phyloP scores from a whole-genome alignment of 768 basidiomycete species.

The Mycena belliarum region DNA sequence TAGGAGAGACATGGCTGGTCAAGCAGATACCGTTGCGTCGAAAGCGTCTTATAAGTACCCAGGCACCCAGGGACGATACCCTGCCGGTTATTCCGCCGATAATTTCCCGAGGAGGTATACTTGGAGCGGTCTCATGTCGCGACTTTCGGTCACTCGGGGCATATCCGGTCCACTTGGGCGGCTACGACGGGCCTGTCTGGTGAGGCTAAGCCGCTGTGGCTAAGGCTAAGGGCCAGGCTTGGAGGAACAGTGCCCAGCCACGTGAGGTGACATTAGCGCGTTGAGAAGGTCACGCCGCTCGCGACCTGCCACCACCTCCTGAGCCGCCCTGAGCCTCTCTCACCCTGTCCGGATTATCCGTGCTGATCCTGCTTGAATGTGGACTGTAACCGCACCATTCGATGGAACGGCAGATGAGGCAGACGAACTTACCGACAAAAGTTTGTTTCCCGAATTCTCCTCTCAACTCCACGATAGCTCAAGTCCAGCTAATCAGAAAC shows the following conservation, averaged over 20 bases:
- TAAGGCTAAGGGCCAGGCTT: no score
- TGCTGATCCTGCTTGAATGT: background rate
- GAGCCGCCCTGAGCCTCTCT: no score
- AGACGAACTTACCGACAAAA: background rate
- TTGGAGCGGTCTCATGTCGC: background rate
- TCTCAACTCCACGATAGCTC: background rate
- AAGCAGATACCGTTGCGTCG: background rate
- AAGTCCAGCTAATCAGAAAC: constrained; percentile 25
- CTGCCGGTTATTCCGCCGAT: constrained; percentile 10
- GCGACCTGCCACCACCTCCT: no score
- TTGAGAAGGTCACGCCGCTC: no score
- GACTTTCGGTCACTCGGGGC: no score
- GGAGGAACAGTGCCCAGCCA: background rate
- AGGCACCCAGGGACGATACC: no score
- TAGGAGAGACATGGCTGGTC: constrained; percentile 48
- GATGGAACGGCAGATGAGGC: no score
- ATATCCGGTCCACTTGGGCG: no score
- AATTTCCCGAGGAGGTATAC: constrained; percentile 7
- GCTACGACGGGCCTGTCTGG: no score
- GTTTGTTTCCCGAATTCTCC: background rate
- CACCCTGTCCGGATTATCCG: background rate
- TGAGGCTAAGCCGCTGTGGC: no score
- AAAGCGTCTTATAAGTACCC: constrained; percentile 1
- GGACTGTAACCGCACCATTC: constrained; percentile 2
- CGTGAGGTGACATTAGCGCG: background rate